Percentiles rank a stretch among this genome's conserved stretches.
Conservation (phyloP, 2,329 filamentous ascomycete species). For the Dendryphion nanum region DNA sequence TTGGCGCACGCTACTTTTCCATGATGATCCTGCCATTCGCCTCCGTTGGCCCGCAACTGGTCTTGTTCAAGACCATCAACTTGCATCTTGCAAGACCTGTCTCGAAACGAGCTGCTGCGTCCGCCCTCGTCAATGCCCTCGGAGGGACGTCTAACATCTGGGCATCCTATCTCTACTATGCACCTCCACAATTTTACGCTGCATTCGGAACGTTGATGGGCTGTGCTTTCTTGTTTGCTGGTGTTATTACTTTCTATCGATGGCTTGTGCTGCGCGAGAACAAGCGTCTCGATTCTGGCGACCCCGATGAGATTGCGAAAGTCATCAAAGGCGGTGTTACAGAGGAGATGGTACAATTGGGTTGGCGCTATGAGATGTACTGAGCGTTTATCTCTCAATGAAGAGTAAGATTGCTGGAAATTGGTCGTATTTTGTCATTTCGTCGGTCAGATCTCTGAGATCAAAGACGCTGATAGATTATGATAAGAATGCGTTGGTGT, state of each 20-base stretch:
- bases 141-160: constrained; percentile 7
- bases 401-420: too few relatives aligned
- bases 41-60: constrained; percentile 19
- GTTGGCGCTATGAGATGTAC: constrained; percentile 24
- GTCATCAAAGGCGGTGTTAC: constrained; percentile 21
- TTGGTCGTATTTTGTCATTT: too few relatives aligned
- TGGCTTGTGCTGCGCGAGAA: constrained; percentile 22
- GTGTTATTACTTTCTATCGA: constrained; percentile 17
- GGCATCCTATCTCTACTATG: constrained; percentile 23
- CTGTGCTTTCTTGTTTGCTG: constrained; percentile 15
- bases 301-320: constrained; percentile 18
- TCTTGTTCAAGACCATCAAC: constrained; percentile 23
- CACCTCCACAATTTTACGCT: constrained; percentile 20
- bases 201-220: constrained; percentile 23
- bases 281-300: constrained; percentile 17
- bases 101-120: constrained; percentile 7
- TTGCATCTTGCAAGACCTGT: constrained; percentile 16
- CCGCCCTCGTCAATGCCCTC: constrained; percentile 9
- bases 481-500: too few relatives aligned
- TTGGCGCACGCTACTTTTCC: constrained; percentile 32
- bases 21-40: constrained; percentile 25
- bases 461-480: too few relatives aligned
- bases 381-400: not conserved
- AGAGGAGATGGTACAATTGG: constrained; percentile 18
- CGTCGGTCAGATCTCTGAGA: too few relatives aligned